Percentiles rank a stretch among this genome's conserved stretches.
Conservation (phyloP, 768 basidiomycete species). For the Tricholoma terreum region DNA sequence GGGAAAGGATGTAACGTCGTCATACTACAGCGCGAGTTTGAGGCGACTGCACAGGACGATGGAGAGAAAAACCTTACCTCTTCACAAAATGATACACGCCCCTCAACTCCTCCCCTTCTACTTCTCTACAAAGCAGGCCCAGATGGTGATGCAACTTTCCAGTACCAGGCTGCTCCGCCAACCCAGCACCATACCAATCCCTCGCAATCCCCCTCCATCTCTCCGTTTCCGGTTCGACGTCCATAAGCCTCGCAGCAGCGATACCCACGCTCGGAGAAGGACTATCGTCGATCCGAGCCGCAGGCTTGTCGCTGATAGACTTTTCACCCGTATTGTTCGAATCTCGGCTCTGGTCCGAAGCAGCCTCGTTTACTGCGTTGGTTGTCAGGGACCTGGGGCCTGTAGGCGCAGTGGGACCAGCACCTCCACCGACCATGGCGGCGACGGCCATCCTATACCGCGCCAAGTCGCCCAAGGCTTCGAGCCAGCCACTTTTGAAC, state of each 20-base stretch:
- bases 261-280: constrained; percentile 79
- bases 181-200: constrained; percentile 89
- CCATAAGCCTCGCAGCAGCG: constrained; percentile 75
- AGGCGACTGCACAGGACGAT: constrained; percentile 3
- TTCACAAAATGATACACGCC: constrained; percentile 93
- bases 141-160: constrained; percentile 95
- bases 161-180: constrained; percentile 88
- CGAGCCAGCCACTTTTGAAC: constrained; percentile 88
- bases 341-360: constrained; percentile 26
- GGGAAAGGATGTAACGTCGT: constrained; percentile 86
- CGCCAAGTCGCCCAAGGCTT: constrained; percentile 94
- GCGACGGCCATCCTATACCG: constrained; percentile 95
- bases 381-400: constrained; percentile 46
- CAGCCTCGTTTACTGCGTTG: constrained; percentile 52
- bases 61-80: constrained; percentile 54
- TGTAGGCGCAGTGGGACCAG: constrained; percentile 26
- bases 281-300: constrained; percentile 60
- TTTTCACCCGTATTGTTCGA: constrained; percentile 12
- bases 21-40: constrained; percentile 53
- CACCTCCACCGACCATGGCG: constrained; percentile 63
- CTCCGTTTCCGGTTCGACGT: constrained; percentile 89
- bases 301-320: constrained; percentile 47
- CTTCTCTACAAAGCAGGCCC: constrained; percentile 82
- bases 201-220: constrained; percentile 86
- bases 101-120: constrained; percentile 75